Percentiles rank a stretch among this genome's conserved stretches.
These are phyloP conservation scores for Nicotiana obtusifolia DNA, from an alignment of 257 asterid species.

Conservation along the genomic window DNA sequence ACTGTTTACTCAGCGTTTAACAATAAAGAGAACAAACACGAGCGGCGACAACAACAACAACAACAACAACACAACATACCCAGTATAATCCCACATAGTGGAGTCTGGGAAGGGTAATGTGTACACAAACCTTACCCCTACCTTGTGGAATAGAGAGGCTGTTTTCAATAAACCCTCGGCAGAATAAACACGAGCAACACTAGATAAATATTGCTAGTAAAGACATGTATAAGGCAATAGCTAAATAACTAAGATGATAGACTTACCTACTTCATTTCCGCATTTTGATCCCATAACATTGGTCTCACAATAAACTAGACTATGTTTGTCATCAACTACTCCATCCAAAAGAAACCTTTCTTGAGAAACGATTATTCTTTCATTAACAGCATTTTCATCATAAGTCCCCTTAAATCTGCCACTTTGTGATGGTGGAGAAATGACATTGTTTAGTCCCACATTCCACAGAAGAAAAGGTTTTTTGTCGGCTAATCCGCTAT, in stretches of 20 bases:
- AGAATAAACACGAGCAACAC: not conserved
- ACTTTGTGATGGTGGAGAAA: slow-evolving; percentile 24
- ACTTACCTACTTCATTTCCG: slow-evolving; percentile 3
- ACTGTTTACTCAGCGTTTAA: slow-evolving; percentile 9
- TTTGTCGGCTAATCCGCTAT: slow-evolving; percentile 21
- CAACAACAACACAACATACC: no score
- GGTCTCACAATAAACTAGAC: not conserved
- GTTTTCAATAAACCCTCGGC: no score
- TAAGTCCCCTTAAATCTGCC: slow-evolving; percentile 21
- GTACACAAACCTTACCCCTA: no score
- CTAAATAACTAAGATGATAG: not conserved
- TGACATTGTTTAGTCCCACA: slow-evolving; percentile 23
- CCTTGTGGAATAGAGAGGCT: no score
- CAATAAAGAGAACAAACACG: not conserved
- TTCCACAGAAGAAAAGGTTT: slow-evolving; percentile 37
- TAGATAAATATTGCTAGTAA: not conserved
- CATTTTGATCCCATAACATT: not conserved
- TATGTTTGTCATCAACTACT: no score
- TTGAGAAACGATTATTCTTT: slow-evolving; percentile 13
- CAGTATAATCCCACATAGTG: no score
- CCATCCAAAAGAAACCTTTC: not conserved
- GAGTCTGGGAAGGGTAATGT: no score
- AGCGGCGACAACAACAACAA: not conserved
- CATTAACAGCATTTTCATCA: slow-evolving; percentile 20
- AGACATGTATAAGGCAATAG: not conserved